Evolutionary conservation across 139 green algal species (phyloP).

Genomic region (Picochlorum sp.): DNA sequence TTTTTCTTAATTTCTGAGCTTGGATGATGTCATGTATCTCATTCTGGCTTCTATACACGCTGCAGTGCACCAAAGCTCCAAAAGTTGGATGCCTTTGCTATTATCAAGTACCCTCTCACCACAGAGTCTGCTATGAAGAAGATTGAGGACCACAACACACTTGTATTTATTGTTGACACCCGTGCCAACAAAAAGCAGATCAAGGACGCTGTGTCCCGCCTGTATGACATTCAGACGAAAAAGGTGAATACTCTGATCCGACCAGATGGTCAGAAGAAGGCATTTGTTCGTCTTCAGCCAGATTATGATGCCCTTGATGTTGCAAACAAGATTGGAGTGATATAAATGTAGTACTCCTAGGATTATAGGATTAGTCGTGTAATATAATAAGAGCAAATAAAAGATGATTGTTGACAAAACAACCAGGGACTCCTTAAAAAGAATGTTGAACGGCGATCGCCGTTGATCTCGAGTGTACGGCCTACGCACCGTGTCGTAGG

Average conservation of each 20-base stretch:
- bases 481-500: no score
- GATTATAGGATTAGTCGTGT: background rate
- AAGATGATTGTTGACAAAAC: no score
- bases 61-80: constrained; percentile 55
- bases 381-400: no score
- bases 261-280: constrained; percentile 97
- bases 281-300: constrained; percentile 88
- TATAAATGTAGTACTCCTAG: constrained; percentile 55
- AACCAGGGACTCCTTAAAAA: no score
- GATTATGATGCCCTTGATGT: constrained; percentile 99
- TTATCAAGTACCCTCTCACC: constrained; percentile 95
- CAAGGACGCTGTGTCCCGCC: constrained; percentile 77
- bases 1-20: background rate
- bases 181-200: constrained; percentile 87
- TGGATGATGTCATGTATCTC: no score
- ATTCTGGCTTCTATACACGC: background rate
- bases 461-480: no score
- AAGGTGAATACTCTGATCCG: constrained; percentile 99
- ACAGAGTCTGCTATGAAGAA: constrained; percentile 99
- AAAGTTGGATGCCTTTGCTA: constrained; percentile 74
- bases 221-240: constrained; percentile 97
- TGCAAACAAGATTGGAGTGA: constrained; percentile 99
- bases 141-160: constrained; percentile 99
- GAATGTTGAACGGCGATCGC: no score
- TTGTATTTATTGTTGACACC: constrained; percentile 93